Evolutionary conservation across 176 grass and related monocot species (phyloP).

Genomic region (maize (Zea mays)): Zm-B73-REFERENCE-NAM-5.0 NC_050104.1:10026001-10026500

Average conservation of each 20-base stretch:
- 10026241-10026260: no score
- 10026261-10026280: no score
- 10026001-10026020: no score
- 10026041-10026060: neutral
- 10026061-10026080: neutral
- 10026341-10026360: no score
- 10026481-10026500: no score
- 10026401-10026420: no score
- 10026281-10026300: no score
- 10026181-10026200: no score
- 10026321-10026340: no score
- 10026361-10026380: neutral
- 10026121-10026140: neutral
- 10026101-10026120: neutral
- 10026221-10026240: no score
- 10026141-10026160: neutral
- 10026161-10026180: neutral
- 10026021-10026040: no score
- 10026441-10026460: neutral
- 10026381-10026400: neutral
- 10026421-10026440: neutral
- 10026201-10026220: no score
- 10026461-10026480: constrained; percentile 3
- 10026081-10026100: neutral
- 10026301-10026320: neutral